Base-by-base conservation (phyloP, 768 basidiomycete species). In the Gloeopeniophorella convolvens region DNA sequence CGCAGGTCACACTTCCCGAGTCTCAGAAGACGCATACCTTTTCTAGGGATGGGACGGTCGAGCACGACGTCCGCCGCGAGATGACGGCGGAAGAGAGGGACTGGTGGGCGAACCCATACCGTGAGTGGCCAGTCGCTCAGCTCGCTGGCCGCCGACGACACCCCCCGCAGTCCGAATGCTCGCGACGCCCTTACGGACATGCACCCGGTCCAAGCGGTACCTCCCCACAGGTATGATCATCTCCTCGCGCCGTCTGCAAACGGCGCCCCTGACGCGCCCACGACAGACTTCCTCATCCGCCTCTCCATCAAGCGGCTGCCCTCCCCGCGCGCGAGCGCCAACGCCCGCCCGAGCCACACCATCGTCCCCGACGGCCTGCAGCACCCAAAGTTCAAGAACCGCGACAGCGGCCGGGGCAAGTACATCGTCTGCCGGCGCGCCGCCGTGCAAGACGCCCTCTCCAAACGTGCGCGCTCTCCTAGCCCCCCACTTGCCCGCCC, bases 101-200 rank as follows among this genome's bases (percentile, higher is more conserved):
- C 23, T 86, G 82, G 78, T 83, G 78, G 78, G 74, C 84, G 10
- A 86, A 78, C 62, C 86, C 88, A 47, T 91, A 89, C 65, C 71
- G 87, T 89, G 67, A 54, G 68, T 69, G 32, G 47, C 36, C 23
- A 30, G 10, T 10, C 32, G 33, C 23, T 15, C 35, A 23, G 43
- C 41, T 47, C 34, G 40, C 18, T 56, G 31, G 13, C 5, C 2
- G 7, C 39, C 21, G 28, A 31, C 24, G 23, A 20, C 18, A 13
- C 4, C 32, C 7, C 10, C 6, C 21, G 8, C 23, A 86, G 85
- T 89, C 10, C 76, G 86, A 45, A 88, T 90, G 82, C 62, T 89
- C 5, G 69, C 78, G 5, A 76, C 76, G 23, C 85, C 85, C 2
- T 41, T 87, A 40, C 76, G 87, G 10, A 65, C 62, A 45, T 88